Evolutionary conservation across 1,139 yeast species (phyloP), one percentile per base, ranked within the genome.

Genomic region (Oligophagozyma castellii): DNA sequence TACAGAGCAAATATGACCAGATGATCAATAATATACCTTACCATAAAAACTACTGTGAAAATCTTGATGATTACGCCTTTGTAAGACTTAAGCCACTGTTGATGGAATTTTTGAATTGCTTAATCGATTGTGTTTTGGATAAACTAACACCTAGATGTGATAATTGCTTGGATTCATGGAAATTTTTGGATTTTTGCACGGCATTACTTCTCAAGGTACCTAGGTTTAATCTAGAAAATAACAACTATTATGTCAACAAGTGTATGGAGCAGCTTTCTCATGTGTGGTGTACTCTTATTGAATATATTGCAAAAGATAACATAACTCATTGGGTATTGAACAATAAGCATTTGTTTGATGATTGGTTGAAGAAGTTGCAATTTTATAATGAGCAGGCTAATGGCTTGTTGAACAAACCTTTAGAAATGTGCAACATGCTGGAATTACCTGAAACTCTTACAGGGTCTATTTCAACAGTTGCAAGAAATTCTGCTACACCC

Each of bases 181-280:
- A 65, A 29, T 81, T 80, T 44, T 62, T 83, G 36, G 78, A 77
- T 44, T 64, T 65, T 23, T 70, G 83, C 28, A 73, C 93, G 1
- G 59, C 59, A 29, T 56, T 80, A 35, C 63, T 84, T 35, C 72
- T 71, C 38, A 66, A 65, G 34, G 58, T 83, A 35, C 96, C 96
- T 10, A 65, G 67, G 29, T 86, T 92, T 61, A 53, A 70, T 29
- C 70, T 74, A 35, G 62, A 68, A 28, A 75, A 77, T 40, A 79
- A 78, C 53, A 83, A 77, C 51, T 77, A 79, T 48, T 77, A 74
- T 42, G 70, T 70, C 43, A 61, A 63, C 38, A 63, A 76, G 48
- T 89, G 93, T 22, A 73, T 76, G 48, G 93, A 81, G 43, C 93
- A 83, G 51, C 59, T 89, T 14, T 69, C 80, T 19, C 67, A 70